A percentile compares a stretch with the other conserved stretches of the same genome.
Evolutionary conservation across 306 rosid genomes (phyloP).

Genomic region (Trifolium dubium): DNA sequence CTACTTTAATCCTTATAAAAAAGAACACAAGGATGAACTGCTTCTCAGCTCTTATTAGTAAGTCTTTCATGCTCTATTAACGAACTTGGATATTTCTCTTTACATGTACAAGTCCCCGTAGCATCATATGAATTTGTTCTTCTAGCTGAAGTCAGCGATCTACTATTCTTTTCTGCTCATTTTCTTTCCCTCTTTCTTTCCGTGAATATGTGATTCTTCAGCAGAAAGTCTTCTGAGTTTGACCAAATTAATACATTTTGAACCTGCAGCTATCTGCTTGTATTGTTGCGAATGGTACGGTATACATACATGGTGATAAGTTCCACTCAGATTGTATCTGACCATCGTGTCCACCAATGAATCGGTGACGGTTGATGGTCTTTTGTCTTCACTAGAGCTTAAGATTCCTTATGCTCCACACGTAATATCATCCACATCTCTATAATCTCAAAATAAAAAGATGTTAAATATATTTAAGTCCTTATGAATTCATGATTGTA

Average conservation of each 20-base stretch:
- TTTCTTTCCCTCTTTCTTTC: slow-evolving; percentile 32
- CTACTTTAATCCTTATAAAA: slow-evolving; percentile 20
- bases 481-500: slow-evolving; percentile 14
- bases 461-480: background rate
- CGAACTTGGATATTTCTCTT: slow-evolving; percentile 29
- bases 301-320: slow-evolving; percentile 50
- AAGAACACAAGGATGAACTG: slow-evolving; percentile 30
- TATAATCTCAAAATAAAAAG: slow-evolving; percentile 22
- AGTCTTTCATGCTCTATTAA: slow-evolving; percentile 33
- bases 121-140: slow-evolving; percentile 1
- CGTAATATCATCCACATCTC: slow-evolving; percentile 51
- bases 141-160: slow-evolving; percentile 21
- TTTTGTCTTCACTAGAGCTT: slow-evolving; percentile 57
- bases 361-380: slow-evolving; percentile 51
- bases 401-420: slow-evolving; percentile 51
- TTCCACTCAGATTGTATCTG: slow-evolving; percentile 53
- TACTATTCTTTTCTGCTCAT: slow-evolving; percentile 31
- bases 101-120: background rate
- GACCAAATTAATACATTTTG: slow-evolving; percentile 48
- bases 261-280: slow-evolving; percentile 52
- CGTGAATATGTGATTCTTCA: slow-evolving; percentile 20
- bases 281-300: slow-evolving; percentile 43
- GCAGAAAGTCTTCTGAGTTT: slow-evolving; percentile 43
- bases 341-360: slow-evolving; percentile 46
- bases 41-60: slow-evolving; percentile 37